Base-by-base conservation (phyloP, 192 early-diverging fungal genomes). In the Irineochytrium annulatum region DNA sequence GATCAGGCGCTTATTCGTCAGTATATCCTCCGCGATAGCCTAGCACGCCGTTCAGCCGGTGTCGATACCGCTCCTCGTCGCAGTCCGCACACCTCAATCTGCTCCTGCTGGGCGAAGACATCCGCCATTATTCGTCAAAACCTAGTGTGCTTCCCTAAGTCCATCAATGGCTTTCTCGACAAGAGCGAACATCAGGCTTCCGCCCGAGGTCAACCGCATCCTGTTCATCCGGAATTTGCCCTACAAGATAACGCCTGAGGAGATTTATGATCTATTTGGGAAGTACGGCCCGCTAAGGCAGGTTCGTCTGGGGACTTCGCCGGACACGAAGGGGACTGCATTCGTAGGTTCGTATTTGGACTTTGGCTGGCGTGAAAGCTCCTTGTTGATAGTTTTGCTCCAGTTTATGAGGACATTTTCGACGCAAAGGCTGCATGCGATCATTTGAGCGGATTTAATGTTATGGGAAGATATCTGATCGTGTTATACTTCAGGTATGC, bases 201-300 rank as follows among this genome's bases (percentile, higher is more conserved):
- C 94, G 41, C 88, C 92, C 43, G 94, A 91, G 73, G 95, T 98
- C 27, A 98, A 98, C 72, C 82, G 95, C 45, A 89, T 91, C 3
- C 81, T 98, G 17, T 88, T 95, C 57, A 90, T 98, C 6, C 86
- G 92, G 71, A 97, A 98, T 72, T 78, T 98, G 31, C 92, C 96
- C 13, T 98, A 91, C 79, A 95, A 95, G 75, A 94, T 97, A 63
- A 91, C 96, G 6, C 62, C 88, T 0, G 96, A 96, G 62, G 96
- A 98, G 64, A 86, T 98, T 86, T 98, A 92, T 65, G 96, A 98
- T 65, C 79, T 98, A 43, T 98, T 98, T 86, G 94, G 94, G 51
- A 93, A 80, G 76, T 97, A 96, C 72, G 93, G 93, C 17, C 85
- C 91, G 1, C 91, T 95, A 55, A 80, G 96, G 48, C 96, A 98